These are phyloP conservation scores for Colletotrichum melonis DNA, from an alignment of 2,329 filamentous ascomycete genomes.

Conservation along the genomic window DNA sequence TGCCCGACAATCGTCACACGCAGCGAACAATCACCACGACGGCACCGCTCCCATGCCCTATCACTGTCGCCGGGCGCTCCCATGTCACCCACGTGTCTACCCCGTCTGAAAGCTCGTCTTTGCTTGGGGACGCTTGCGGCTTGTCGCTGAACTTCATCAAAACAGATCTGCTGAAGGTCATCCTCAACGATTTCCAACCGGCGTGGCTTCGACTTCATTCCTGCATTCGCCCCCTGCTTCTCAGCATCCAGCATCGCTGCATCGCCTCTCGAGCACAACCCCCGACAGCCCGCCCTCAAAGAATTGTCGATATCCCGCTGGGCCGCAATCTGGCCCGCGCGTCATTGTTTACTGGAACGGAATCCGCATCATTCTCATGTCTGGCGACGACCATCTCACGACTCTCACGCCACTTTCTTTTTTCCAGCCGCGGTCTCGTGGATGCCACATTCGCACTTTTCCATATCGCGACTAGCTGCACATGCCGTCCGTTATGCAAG, in stretches of 20 bases:
- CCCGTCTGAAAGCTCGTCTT: neutral
- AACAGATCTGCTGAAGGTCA: neutral
- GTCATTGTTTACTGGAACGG: slow-evolving; percentile 11
- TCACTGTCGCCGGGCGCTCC: neutral
- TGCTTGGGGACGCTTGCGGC: neutral
- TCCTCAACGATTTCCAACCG: neutral
- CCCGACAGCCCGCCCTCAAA: neutral
- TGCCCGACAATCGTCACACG: neutral
- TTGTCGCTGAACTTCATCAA: neutral
- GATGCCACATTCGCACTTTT: neutral
- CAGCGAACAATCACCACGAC: neutral
- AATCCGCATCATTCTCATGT: slow-evolving; percentile 29
- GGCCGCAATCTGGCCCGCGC: neutral
- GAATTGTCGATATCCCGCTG: neutral
- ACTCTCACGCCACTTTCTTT: slow-evolving; percentile 13
- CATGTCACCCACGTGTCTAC: neutral
- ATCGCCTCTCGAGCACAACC: neutral
- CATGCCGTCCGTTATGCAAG: neutral
- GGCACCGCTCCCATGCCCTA: neutral
- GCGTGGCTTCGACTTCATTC: neutral
- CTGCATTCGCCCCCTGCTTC: neutral
- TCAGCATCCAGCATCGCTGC: neutral
- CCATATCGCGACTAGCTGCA: neutral
- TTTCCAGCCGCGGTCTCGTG: neutral
- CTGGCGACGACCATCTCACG: slow-evolving; percentile 6